These are phyloP conservation scores for Colletotrichum sp. DNA, from an alignment of 2,329 filamentous ascomycete genomes.

Conservation along the genomic window DNA sequence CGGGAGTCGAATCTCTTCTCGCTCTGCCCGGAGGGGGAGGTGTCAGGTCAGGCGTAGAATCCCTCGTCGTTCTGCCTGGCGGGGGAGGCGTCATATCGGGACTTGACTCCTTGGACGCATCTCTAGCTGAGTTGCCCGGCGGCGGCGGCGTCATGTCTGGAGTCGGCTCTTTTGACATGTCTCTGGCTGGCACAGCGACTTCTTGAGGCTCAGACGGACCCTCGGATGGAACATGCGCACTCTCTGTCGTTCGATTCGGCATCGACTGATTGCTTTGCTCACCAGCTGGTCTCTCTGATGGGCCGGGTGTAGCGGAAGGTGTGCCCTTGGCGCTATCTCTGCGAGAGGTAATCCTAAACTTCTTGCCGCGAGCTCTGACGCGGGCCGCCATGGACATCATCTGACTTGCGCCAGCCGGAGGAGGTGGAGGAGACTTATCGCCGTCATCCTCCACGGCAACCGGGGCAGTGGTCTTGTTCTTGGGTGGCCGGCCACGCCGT, in stretches of 20 bases:
- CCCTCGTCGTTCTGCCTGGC: not conserved
- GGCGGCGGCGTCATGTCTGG: not conserved
- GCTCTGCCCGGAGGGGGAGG: not conserved
- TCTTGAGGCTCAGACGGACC: not conserved
- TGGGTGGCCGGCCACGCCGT: conserved; percentile 17
- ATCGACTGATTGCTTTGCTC: not conserved
- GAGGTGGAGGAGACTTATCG: conserved; percentile 10
- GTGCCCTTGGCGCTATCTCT: conserved; percentile 22
- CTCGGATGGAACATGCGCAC: not conserved
- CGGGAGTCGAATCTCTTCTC: not conserved
- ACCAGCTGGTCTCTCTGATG: not conserved
- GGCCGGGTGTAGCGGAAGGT: not conserved
- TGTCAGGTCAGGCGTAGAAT: not conserved
- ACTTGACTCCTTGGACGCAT: not conserved
- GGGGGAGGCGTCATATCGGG: not conserved
- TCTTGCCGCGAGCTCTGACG: conserved; percentile 59
- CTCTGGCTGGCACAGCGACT: not conserved
- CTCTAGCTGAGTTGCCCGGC: not conserved
- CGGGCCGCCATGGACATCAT: conserved; percentile 63
- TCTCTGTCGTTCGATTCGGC: not conserved
- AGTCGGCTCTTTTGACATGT: not conserved
- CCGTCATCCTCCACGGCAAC: not conserved
- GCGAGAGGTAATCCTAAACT: conserved; percentile 53
- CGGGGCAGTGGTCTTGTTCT: not conserved
- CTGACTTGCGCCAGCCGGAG: not conserved